Conservation (phyloP, 495 filamentous ascomycete species). For the Daldinia childiae region DNA sequence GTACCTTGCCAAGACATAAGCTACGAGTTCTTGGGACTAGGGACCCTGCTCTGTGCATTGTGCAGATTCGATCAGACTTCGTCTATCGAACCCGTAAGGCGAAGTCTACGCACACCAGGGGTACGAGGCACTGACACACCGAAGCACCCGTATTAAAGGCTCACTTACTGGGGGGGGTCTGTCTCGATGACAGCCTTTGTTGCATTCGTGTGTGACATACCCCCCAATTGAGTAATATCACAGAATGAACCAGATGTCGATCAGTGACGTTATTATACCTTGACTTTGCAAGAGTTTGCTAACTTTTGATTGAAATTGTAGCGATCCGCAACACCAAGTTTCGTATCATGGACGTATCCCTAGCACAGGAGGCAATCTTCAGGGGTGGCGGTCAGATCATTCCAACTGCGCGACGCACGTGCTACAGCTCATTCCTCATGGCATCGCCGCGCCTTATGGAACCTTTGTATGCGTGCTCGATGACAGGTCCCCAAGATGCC, state of each 20-base stretch:
- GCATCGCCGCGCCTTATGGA: slow-evolving; percentile 96
- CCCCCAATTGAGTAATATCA: slow-evolving; percentile 1
- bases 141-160: slow-evolving; percentile 18
- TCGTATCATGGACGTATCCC: slow-evolving; percentile 86
- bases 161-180: slow-evolving; percentile 16
- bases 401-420: slow-evolving; percentile 87
- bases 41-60: slow-evolving; percentile 30
- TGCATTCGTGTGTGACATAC: slow-evolving; percentile 6
- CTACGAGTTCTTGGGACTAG: slow-evolving; percentile 21
- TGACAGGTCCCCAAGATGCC: slow-evolving; percentile 92
- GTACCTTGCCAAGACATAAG: slow-evolving; percentile 27
- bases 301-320: slow-evolving; percentile 46
- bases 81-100: slow-evolving; percentile 40
- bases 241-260: slow-evolving; percentile 11
- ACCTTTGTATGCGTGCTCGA: slow-evolving; percentile 88
- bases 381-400: slow-evolving; percentile 97
- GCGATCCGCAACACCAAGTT: slow-evolving; percentile 97
- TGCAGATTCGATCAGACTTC: slow-evolving; percentile 39
- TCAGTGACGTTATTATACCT: slow-evolving; percentile 14
- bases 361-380: slow-evolving; percentile 90
- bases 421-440: slow-evolving; percentile 96
- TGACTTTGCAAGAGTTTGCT: slow-evolving; percentile 28
- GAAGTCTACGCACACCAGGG: slow-evolving; percentile 14
- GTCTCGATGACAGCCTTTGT: slow-evolving; percentile 3
- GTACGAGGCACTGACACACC: slow-evolving; percentile 27